A percentile compares a stretch with the other conserved stretches of the same genome.
These are phyloP conservation scores for Pythium rhizo-oryzae DNA, from an alignment of 352 stramenopile genomes.

Conservation along the genomic window DNA sequence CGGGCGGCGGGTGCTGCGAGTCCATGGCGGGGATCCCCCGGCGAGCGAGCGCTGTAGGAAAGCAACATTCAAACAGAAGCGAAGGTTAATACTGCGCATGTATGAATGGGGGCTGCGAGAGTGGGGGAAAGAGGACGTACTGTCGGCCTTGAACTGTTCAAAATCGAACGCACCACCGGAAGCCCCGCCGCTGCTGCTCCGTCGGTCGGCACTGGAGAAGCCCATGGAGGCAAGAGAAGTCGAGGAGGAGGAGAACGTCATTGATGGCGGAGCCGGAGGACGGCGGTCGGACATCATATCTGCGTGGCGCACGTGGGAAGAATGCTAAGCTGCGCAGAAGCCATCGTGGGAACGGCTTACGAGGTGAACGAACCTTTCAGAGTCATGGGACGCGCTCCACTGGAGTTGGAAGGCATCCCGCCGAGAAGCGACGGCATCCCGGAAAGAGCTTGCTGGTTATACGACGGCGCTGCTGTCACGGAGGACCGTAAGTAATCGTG, in stretches of 20 bases:
- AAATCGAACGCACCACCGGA: slow-evolving; percentile 9
- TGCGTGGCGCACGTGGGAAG: background rate
- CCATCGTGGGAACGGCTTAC: background rate
- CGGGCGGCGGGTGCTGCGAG: slow-evolving; percentile 8
- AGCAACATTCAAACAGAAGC: no score
- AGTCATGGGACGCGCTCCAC: slow-evolving; percentile 19
- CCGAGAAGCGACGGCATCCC: slow-evolving; percentile 12
- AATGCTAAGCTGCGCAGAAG: no score
- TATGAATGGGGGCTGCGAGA: no score
- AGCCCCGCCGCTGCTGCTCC: background rate
- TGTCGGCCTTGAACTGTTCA: slow-evolving; percentile 35
- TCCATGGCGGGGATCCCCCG: slow-evolving; percentile 23
- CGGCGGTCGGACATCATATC: slow-evolving; percentile 27
- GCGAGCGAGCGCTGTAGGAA: slow-evolving; percentile 2
- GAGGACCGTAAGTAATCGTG: slow-evolving; percentile 2
- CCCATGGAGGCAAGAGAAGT: slow-evolving; percentile 19
- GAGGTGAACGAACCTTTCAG: slow-evolving; percentile 32
- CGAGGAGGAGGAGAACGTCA: background rate
- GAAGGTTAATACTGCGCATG: no score
- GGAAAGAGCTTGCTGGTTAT: background rate
- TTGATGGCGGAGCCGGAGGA: slow-evolving; percentile 10
- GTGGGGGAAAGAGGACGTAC: slow-evolving; percentile 16
- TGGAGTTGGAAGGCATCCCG: background rate
- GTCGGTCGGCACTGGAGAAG: slow-evolving; percentile 9
- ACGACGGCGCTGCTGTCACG: background rate